Evolutionary conservation across 225 moss, liverwort and hornwort species (phyloP).

Genomic region (Marchantia paleacea): DNA sequence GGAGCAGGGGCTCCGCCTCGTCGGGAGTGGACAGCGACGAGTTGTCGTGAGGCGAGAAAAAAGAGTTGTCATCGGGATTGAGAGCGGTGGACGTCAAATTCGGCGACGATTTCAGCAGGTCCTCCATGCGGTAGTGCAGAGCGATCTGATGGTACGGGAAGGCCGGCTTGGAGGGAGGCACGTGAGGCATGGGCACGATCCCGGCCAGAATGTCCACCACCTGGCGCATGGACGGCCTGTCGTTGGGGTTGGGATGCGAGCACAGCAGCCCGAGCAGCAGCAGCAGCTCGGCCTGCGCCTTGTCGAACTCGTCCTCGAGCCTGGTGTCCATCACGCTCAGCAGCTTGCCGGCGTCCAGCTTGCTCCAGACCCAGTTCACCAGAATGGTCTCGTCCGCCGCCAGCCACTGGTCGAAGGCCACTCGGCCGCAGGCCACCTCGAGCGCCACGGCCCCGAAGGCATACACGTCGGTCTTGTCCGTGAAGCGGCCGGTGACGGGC

Average conservation of each 20-base stretch:
- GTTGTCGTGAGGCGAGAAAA: conserved; percentile 8
- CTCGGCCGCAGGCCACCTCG: conserved; percentile 25
- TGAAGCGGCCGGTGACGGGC: conserved; percentile 20
- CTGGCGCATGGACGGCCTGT: conserved; percentile 20
- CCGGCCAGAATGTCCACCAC: conserved; percentile 27
- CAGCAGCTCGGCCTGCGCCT: not conserved
- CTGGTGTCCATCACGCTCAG: conserved; percentile 4
- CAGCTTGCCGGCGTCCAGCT: conserved; percentile 15
- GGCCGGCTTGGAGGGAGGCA: conserved; percentile 14
- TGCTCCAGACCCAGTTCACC: conserved; percentile 25
- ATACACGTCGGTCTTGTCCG: conserved; percentile 22
- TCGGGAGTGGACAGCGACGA: conserved; percentile 13
- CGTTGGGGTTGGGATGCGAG: conserved; percentile 12
- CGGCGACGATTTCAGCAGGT: conserved; percentile 14
- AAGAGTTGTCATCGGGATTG: not conserved
- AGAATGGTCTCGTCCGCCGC: not conserved
- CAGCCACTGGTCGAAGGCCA: not conserved
- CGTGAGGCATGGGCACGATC: conserved; percentile 10
- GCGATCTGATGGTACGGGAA: conserved; percentile 17
- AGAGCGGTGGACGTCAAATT: not conserved
- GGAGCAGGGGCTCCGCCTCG: conserved; percentile 15
- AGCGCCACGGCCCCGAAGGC: conserved; percentile 28
- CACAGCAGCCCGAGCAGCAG: conserved; percentile 28
- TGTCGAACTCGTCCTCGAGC: not conserved
- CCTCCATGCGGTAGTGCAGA: conserved; percentile 17